These are phyloP conservation scores for Penicillium sumatraense DNA, from an alignment of 2,329 filamentous ascomycete species.

Conservation along the genomic window DNA sequence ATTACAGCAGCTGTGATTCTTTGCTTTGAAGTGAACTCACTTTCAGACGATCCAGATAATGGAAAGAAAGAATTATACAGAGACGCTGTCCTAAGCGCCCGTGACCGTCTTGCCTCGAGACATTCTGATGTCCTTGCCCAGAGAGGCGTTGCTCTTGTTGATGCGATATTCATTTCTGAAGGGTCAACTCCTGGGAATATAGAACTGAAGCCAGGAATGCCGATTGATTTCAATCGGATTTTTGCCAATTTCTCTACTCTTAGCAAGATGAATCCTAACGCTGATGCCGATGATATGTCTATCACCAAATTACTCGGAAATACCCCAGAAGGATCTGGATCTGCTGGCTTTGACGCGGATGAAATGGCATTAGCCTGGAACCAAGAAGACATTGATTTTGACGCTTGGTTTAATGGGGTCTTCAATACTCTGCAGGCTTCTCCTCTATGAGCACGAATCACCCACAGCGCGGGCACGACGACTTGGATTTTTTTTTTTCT, in stretches of 20 bases:
- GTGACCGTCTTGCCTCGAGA: constrained; percentile 24
- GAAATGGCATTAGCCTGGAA: constrained; percentile 26
- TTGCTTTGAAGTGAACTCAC: constrained; percentile 30
- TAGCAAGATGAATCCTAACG: constrained; percentile 17
- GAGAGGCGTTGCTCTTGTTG: constrained; percentile 30
- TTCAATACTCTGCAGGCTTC: constrained; percentile 23
- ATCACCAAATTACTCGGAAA: constrained; percentile 14
- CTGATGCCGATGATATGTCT: constrained; percentile 20
- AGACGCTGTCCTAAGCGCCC: constrained; percentile 26
- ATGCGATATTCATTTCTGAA: constrained; percentile 29
- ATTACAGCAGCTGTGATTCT: constrained; percentile 34
- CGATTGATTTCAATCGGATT: constrained; percentile 27
- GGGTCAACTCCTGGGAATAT: constrained; percentile 4
- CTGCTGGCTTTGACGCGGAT: constrained; percentile 15
- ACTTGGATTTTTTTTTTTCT: neutral
- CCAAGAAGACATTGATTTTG: constrained; percentile 29
- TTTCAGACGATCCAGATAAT: constrained; percentile 14
- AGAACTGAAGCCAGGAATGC: constrained; percentile 5
- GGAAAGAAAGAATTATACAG: constrained; percentile 24
- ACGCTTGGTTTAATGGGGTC: constrained; percentile 31
- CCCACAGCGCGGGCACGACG: too few relatives aligned
- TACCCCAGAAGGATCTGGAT: constrained; percentile 14
- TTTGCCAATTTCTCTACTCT: constrained; percentile 28
- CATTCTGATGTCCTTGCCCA: constrained; percentile 30
- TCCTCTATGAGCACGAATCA: neutral